These are phyloP conservation scores for Thymus quinquecostatus DNA, from an alignment of 257 asterid species.

Conservation along the genomic window DNA sequence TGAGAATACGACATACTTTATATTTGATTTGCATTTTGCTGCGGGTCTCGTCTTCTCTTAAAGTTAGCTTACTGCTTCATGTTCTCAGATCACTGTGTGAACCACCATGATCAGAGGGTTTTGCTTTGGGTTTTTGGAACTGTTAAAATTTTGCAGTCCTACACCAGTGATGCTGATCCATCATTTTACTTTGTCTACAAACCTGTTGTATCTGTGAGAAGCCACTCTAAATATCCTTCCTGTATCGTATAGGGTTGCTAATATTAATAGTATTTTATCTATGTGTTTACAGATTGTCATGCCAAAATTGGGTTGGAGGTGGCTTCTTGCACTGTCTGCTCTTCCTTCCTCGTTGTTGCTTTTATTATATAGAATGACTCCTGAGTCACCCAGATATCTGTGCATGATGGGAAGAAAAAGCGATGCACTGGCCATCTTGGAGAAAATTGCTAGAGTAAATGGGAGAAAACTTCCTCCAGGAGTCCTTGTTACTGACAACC, in stretches of 20 bases:
- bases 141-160: background rate
- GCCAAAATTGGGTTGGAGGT: slow-evolving; percentile 72
- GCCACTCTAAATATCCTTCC: too few relatives aligned
- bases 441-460: slow-evolving; percentile 51
- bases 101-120: background rate
- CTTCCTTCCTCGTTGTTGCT: slow-evolving; percentile 59
- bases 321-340: slow-evolving; percentile 66
- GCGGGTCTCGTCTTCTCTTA: background rate
- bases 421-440: slow-evolving; percentile 50
- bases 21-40: background rate
- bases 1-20: background rate
- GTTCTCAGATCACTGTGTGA: slow-evolving; percentile 13
- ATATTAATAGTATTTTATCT: slow-evolving; percentile 6
- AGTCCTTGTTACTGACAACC: slow-evolving; percentile 48
- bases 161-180: slow-evolving; percentile 1
- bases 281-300: slow-evolving; percentile 49
- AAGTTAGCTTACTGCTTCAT: background rate
- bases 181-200: background rate
- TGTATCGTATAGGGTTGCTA: background rate
- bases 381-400: slow-evolving; percentile 64
- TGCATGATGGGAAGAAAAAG: slow-evolving; percentile 52
- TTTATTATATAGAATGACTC: slow-evolving; percentile 51
- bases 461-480: slow-evolving; percentile 64
- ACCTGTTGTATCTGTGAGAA: too few relatives aligned
- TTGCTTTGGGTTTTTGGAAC: background rate